These are phyloP conservation scores for Pseudocercospora vitis DNA, from an alignment of 2,329 filamentous ascomycete genomes.

Conservation along the genomic window DNA sequence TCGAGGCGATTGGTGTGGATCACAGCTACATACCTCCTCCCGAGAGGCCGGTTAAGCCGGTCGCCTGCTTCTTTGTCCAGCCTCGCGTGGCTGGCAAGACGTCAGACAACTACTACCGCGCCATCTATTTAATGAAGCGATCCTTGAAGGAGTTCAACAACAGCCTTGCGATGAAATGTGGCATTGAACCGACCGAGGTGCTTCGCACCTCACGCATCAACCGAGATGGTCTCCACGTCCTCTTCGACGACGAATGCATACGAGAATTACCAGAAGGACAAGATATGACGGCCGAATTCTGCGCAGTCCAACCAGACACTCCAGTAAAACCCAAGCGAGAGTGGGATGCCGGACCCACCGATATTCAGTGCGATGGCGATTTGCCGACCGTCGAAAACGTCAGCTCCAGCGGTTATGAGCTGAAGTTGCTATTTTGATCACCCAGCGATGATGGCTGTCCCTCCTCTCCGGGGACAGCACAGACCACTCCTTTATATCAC, in stretches of 20 bases:
- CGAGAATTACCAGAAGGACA: slow-evolving; percentile 83
- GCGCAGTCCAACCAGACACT: slow-evolving; percentile 58
- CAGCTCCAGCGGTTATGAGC: slow-evolving; percentile 49
- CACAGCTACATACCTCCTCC: slow-evolving; percentile 75
- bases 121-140: slow-evolving; percentile 79
- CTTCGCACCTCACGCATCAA: slow-evolving; percentile 71
- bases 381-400: slow-evolving; percentile 46
- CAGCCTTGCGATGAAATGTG: slow-evolving; percentile 75
- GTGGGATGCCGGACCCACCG: slow-evolving; percentile 52
- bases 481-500: slow-evolving; percentile 20
- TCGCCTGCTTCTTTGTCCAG: slow-evolving; percentile 87
- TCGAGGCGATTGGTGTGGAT: slow-evolving; percentile 91
- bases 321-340: slow-evolving; percentile 49
- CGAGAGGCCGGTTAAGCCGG: slow-evolving; percentile 68
- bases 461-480: slow-evolving; percentile 9
- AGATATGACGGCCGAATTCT: slow-evolving; percentile 74
- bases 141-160: slow-evolving; percentile 72
- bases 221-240: slow-evolving; percentile 72
- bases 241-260: slow-evolving; percentile 88
- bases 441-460: slow-evolving; percentile 10
- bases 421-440: slow-evolving; percentile 49
- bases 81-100: slow-evolving; percentile 51
- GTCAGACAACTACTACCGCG: slow-evolving; percentile 69
- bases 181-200: slow-evolving; percentile 71
- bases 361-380: slow-evolving; percentile 52